phyloP scores from a whole-genome alignment of 129 eudicot genomes.

The Silybum marianum region DNA sequence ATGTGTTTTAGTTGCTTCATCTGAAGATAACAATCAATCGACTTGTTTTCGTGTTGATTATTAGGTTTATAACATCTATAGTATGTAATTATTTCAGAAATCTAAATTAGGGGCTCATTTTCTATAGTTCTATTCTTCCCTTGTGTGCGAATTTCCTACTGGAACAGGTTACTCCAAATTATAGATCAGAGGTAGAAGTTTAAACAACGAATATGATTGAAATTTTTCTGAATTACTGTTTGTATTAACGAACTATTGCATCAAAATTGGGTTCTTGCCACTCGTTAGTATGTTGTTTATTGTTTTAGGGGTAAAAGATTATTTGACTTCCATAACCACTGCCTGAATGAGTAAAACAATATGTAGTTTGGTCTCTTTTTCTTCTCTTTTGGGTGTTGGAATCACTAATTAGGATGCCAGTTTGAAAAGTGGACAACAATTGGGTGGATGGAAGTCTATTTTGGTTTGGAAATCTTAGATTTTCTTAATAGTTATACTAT shows the following conservation, averaged over 20 bases:
- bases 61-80: neutral
- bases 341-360: neutral
- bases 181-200: neutral
- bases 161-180: neutral
- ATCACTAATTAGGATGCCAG: neutral
- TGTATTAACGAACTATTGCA: neutral
- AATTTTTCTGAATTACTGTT: neutral
- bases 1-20: neutral
- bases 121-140: neutral
- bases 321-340: neutral
- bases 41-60: constrained; percentile 8
- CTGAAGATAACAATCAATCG: neutral
- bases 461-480: neutral
- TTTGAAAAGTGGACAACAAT: neutral
- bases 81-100: neutral
- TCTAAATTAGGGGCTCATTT: constrained; percentile 12
- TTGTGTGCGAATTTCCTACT: neutral
- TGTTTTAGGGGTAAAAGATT: neutral
- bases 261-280: neutral
- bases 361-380: neutral
- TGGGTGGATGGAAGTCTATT: neutral
- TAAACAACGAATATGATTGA: neutral
- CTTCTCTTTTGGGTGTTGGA: neutral
- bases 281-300: neutral
- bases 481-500: neutral